Evolutionary conservation across 2,329 filamentous ascomycete species (phyloP).

Genomic region (Colletotrichum spaethianum): DNA sequence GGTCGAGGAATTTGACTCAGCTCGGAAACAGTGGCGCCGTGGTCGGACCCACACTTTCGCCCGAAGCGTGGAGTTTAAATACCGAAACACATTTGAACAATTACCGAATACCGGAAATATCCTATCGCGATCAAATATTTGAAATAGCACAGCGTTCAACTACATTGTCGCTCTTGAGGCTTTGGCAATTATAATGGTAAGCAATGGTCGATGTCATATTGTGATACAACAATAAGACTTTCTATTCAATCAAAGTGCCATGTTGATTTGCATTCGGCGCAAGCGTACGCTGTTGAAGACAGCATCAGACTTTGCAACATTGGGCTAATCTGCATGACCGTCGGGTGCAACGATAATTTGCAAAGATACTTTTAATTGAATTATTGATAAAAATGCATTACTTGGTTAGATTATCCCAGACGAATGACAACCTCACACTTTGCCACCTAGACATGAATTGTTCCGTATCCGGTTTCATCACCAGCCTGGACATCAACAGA

Average conservation of each 20-base stretch:
- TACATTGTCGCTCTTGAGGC: no score
- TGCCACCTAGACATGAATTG: background rate
- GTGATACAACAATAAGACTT: no score
- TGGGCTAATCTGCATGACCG: background rate
- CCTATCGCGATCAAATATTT: no score
- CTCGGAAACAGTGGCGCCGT: slow-evolving; percentile 9
- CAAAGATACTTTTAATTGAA: background rate
- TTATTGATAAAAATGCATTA: background rate
- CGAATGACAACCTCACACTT: background rate
- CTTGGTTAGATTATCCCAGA: background rate
- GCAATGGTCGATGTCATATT: no score
- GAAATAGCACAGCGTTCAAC: no score
- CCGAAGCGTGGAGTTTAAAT: slow-evolving; percentile 10
- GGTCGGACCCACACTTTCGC: background rate
- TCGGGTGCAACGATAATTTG: background rate
- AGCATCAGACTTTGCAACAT: background rate
- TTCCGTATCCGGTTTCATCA: slow-evolving; percentile 25
- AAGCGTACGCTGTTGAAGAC: background rate
- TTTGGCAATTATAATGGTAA: no score
- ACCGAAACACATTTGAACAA: background rate
- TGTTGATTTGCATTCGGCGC: background rate
- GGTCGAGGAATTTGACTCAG: slow-evolving; percentile 14
- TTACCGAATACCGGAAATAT: background rate
- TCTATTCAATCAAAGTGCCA: no score
- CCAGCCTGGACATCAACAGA: slow-evolving; percentile 22